phyloP scores from a whole-genome alignment of 2,329 filamentous ascomycete species.

The Pseudopyrenochaeta lycopersici region DNA sequence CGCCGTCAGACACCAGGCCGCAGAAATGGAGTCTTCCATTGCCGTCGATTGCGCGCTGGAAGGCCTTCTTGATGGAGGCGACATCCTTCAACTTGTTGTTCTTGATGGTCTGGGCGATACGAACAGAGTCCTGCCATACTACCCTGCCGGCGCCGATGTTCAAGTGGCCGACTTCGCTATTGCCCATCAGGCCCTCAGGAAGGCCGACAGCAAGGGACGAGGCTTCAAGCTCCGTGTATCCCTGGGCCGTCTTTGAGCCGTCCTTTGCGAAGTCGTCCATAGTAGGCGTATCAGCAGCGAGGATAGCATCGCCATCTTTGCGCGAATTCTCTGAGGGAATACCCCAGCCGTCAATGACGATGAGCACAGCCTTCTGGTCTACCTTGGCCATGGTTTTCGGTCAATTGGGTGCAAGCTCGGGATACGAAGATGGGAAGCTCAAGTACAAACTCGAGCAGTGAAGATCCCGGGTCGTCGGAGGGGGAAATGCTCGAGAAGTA shows the following conservation, averaged over 20 bases:
- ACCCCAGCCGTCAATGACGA: constrained; percentile 99
- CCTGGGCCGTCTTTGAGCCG: constrained; percentile 77
- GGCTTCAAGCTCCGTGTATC: constrained; percentile 92
- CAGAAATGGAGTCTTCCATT: constrained; percentile 93
- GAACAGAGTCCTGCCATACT: constrained; percentile 94
- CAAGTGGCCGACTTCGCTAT: constrained; percentile 97
- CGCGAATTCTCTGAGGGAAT: constrained; percentile 81
- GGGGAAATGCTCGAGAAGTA: neutral
- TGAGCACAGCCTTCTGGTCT: constrained; percentile 75
- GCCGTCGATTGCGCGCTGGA: constrained; percentile 82
- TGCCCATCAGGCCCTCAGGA: constrained; percentile 97
- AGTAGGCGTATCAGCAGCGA: constrained; percentile 88
- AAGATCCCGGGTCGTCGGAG: neutral
- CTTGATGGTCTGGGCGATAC: constrained; percentile 93
- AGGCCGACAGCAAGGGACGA: constrained; percentile 95
- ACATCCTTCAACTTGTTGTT: constrained; percentile 80
- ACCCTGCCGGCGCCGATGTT: constrained; percentile 98
- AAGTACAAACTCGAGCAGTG: neutral
- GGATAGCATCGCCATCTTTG: constrained; percentile 92
- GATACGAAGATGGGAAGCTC: constrained; percentile 5
- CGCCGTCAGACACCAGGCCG: constrained; percentile 92
- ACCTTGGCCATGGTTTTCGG: constrained; percentile 67
- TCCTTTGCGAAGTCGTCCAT: constrained; percentile 84
- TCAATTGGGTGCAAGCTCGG: constrained; percentile 18
- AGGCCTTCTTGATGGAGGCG: constrained; percentile 78